Evolutionary conservation across 2,329 filamentous ascomycete species (phyloP), one percentile per base, ranked within the genome.

Genomic region (Aspergillus arachidicola): DNA sequence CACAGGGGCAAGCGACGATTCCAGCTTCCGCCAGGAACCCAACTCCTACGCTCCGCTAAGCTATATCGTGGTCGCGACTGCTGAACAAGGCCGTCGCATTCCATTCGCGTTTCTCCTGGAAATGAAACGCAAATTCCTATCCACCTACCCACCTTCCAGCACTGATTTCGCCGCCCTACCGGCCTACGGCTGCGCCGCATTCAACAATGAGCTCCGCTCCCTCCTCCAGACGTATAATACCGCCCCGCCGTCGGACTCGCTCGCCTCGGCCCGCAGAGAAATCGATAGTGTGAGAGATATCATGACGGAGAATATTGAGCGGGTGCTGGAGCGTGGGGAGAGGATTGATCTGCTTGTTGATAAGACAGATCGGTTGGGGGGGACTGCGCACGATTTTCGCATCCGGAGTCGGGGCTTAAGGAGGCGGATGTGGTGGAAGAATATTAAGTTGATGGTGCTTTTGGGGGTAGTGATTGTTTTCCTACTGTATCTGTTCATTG

Each of bases 351-450:
- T 97, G 69, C 82, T 99, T 53, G 94, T 99, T 26, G 94, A 98
- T 78, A 97, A 99, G 87, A 99, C 96, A 56, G 94, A 97, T 76
- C 85, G 93, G 50, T 79, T 99, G 45, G 95, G 94, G 16, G 92
- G 92, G 32, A 95, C 89, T 76, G 93, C 95, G 59, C 85, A 90
- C 71, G 95, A 99, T 76, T 99, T 99, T 76, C 84, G 95, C 58
- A 89, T 98, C 21, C 85, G 94, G 69, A 96, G 91, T 76, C 84
- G 93, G 30, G 93, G 93, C 1, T 79, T 99, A 71, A 91, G 95
- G 82, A 86, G 96, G 75, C 87, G 90, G 79, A 98, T 99, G 95
- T 99, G 95, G 95, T 98, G 94, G 94, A 98, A 98, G 89, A 98
- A 99, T 78, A 86, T 96, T 53, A 96, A 96, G 82, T 81, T 99